These are phyloP conservation scores for Iberis amara DNA, from an alignment of 441 rosid genomes.

Conservation along the genomic window DNA sequence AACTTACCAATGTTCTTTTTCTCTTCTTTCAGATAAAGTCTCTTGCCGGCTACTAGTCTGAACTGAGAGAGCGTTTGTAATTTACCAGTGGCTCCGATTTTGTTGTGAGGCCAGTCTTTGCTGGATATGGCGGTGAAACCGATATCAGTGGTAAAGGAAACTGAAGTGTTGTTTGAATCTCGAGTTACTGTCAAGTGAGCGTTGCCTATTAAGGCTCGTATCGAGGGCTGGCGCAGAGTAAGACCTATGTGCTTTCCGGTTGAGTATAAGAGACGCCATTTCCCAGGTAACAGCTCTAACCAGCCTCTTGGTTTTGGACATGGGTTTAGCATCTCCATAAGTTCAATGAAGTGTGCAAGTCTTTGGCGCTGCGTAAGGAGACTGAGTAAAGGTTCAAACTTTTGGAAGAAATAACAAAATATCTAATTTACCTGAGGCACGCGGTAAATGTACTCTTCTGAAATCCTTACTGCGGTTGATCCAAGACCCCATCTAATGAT, in stretches of 20 bases:
- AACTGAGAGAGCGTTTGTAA: slow-evolving; percentile 57
- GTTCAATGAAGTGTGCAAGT: slow-evolving; percentile 75
- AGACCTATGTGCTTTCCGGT: slow-evolving; percentile 85
- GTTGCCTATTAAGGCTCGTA: slow-evolving; percentile 63
- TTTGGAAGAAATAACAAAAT: neutral
- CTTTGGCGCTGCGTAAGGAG: slow-evolving; percentile 52
- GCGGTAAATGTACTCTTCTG: slow-evolving; percentile 83
- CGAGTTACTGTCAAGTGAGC: slow-evolving; percentile 47
- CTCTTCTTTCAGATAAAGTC: slow-evolving; percentile 70
- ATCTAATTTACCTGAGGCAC: slow-evolving; percentile 55
- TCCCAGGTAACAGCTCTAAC: slow-evolving; percentile 82
- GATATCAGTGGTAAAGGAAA: slow-evolving; percentile 52
- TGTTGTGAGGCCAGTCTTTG: slow-evolving; percentile 72
- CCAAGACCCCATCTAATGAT: slow-evolving; percentile 96
- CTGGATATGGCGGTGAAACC: slow-evolving; percentile 58
- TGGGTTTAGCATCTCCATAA: slow-evolving; percentile 92
- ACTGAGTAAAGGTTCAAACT: slow-evolving; percentile 4
- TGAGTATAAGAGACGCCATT: slow-evolving; percentile 77
- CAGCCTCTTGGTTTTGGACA: slow-evolving; percentile 77
- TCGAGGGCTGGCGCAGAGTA: slow-evolving; percentile 72
- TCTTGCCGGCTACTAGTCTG: slow-evolving; percentile 53
- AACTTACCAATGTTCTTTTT: slow-evolving; percentile 42
- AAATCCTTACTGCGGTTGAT: slow-evolving; percentile 79
- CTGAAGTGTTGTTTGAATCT: slow-evolving; percentile 34
- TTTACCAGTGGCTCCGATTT: slow-evolving; percentile 52